These are phyloP conservation scores for Pichia californica DNA, from an alignment of 805 yeast species.

Conservation along the genomic window DNA sequence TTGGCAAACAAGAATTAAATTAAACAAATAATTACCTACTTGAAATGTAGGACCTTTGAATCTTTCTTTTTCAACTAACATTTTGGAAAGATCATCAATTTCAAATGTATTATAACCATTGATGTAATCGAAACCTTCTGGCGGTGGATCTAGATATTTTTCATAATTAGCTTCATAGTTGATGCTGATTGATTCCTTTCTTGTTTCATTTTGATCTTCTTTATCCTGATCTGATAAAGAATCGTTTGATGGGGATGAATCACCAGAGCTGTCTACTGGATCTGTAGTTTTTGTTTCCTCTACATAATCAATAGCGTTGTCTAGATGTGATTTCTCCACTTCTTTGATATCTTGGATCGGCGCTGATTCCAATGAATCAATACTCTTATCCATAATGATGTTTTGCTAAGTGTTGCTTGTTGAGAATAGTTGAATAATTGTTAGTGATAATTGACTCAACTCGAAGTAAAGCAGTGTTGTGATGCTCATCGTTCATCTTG, in stretches of 20 bases:
- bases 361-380: neutral
- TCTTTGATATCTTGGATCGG: neutral
- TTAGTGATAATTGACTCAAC: no score
- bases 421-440: no score
- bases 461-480: no score
- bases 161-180: slow-evolving; percentile 13
- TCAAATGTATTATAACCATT: slow-evolving; percentile 35
- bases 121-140: slow-evolving; percentile 27
- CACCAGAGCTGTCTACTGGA: no score
- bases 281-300: neutral
- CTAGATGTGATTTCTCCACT: neutral
- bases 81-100: slow-evolving; percentile 27
- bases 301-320: no score
- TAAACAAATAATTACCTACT: slow-evolving; percentile 40
- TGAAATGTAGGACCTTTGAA: slow-evolving; percentile 37
- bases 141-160: slow-evolving; percentile 21
- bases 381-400: neutral
- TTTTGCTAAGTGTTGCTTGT: neutral
- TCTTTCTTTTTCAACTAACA: slow-evolving; percentile 28
- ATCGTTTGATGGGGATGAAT: no score
- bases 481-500: no score
- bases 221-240: no score
- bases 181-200: neutral
- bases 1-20: slow-evolving; percentile 8
- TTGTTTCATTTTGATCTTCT: neutral